phyloP scores from a whole-genome alignment of 139 green algal genomes.

The Nannochloris sp. region DNA sequence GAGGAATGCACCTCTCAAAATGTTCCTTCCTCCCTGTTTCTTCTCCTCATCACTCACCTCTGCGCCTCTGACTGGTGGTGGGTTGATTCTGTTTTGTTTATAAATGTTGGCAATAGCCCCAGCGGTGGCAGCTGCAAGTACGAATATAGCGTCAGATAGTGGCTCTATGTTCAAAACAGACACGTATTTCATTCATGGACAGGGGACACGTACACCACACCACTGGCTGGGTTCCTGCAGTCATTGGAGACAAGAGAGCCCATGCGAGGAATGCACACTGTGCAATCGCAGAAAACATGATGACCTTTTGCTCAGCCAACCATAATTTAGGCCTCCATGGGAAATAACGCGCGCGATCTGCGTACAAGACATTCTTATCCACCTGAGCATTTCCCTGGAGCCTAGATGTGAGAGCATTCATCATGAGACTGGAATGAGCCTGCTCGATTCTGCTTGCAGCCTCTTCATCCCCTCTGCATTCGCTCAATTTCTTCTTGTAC shows the following conservation, averaged over 20 bases:
- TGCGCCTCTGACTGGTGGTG: conserved; percentile 13
- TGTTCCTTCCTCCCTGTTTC: conserved; percentile 39
- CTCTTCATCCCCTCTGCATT: conserved; percentile 28
- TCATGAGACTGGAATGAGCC: conserved; percentile 49
- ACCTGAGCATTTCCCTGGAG: conserved; percentile 35
- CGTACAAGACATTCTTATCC: conserved; percentile 42
- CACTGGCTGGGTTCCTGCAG: conserved; percentile 41
- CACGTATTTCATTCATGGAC: neutral
- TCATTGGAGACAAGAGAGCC: conserved; percentile 23
- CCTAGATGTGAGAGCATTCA: conserved; percentile 33
- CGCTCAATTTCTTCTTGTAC: conserved; percentile 35
- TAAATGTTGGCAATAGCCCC: conserved; percentile 29
- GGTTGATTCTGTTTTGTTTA: conserved; percentile 45
- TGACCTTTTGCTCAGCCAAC: conserved; percentile 28
- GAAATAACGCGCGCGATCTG: conserved; percentile 43
- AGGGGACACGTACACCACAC: conserved; percentile 25
- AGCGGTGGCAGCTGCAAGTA: conserved; percentile 26
- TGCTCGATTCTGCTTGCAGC: conserved; percentile 31
- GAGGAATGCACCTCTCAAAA: conserved; percentile 35
- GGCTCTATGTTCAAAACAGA: neutral
- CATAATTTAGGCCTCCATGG: conserved; percentile 44
- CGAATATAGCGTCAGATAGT: neutral
- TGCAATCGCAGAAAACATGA: conserved; percentile 17
- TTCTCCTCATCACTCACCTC: conserved; percentile 29
- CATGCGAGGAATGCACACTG: conserved; percentile 36